These are phyloP conservation scores for Nothopassalora personata DNA, from an alignment of 2,329 filamentous ascomycete species.

Conservation along the genomic window DNA sequence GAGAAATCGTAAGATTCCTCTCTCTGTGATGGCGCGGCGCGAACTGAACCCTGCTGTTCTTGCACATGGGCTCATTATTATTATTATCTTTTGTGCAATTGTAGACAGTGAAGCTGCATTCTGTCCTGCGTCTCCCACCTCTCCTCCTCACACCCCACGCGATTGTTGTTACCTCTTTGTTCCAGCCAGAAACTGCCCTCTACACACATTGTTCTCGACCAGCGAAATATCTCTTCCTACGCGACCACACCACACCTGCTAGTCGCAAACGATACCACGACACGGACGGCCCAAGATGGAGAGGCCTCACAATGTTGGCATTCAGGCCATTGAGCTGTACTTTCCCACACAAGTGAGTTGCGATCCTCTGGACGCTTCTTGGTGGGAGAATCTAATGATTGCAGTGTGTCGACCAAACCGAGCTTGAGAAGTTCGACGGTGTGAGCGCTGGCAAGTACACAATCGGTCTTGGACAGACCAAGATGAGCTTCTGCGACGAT, in stretches of 20 bases:
- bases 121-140: not conserved
- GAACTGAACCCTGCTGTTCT: too few relatives aligned
- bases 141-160: not conserved
- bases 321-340: conserved; percentile 53
- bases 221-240: not conserved
- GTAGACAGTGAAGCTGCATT: not conserved
- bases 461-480: conserved; percentile 51
- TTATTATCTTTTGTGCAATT: too few relatives aligned
- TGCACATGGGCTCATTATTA: too few relatives aligned
- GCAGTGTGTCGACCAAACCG: conserved; percentile 50
- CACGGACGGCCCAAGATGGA: conserved; percentile 36
- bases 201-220: not conserved
- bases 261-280: conserved; percentile 5
- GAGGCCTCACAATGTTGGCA: conserved; percentile 47
- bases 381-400: conserved; percentile 10
- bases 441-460: conserved; percentile 50
- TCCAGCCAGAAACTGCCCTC: not conserved
- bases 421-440: conserved; percentile 53
- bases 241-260: not conserved
- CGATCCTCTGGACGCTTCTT: not conserved
- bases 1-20: too few relatives aligned
- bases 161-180: not conserved
- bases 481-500: conserved; percentile 53
- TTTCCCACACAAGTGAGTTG: conserved; percentile 47
- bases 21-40: too few relatives aligned